Base-by-base conservation (phyloP, 1,284 basidiomycete species). In the Amylostereum chailletii region DNA sequence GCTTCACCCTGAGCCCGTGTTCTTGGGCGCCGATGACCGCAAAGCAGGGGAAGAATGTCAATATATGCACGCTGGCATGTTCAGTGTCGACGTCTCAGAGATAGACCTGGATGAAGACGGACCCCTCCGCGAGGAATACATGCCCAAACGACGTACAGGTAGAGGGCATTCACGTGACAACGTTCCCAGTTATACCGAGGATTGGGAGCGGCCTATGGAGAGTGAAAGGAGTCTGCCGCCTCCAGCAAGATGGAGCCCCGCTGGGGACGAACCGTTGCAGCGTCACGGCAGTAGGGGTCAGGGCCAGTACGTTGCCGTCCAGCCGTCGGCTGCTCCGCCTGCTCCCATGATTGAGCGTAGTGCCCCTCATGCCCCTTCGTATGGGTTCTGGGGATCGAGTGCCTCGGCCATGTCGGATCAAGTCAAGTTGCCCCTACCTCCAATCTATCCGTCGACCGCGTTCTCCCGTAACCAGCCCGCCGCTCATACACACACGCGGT, bases 71-170 rank as follows among this genome's bases (percentile, higher is more conserved):
- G 59, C 67, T 26, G 54, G 59, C 48, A 69, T 65, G 19, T 36
- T 54, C 0, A 40, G 60, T 26, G 58, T 70, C 42, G 80, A 83
- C 51, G 71, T 74, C 1, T 60, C 78, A 47, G 84, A 87, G 56
- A 84, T 90, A 47, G 80, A 90, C 64, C 68, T 90, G 42, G 86
- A 90, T 57, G 83, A 87, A 59, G 85, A 88, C 60, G 86, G 86
- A 4, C 86, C 86, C 31, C 69, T 90, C 45, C 70, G 86, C 48
- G 83, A 86, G 60, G 86, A 90, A 59, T 90, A 90, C 54, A 61
- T 89, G 50, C 87, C 87, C 8, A 79, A 71, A 55, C 81, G 84
- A 47, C 81, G 81, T 47, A 61, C 70, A 50, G 75, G 69, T 57
- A 65, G 66, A 30, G 61, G 65, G 42, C 62, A 54, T 10, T 64